Evolutionary conservation across 805 yeast genomes (phyloP), one percentile per base, ranked within the genome.

Genomic region (Peterozyma xylosa): DNA sequence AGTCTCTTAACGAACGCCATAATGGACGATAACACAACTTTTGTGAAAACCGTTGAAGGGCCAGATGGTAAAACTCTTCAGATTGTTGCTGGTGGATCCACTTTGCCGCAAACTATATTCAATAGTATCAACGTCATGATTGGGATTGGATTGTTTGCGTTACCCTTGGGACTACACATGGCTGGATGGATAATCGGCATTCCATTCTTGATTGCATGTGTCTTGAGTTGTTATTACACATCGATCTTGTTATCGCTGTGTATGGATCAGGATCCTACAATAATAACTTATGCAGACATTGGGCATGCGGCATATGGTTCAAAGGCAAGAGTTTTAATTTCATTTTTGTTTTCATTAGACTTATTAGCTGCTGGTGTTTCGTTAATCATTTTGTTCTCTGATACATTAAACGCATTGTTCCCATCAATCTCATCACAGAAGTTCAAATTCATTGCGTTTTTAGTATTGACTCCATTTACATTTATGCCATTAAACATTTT

Each of bases 261-360:
- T 50, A 73, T 88, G 73, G 88, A 82, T 49, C 82, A 88, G 1
- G 93, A 88, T 63, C 81, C 76, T 13, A 81, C 93, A 0, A 64
- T 88, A 42, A 80, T 83, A 70, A 85, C 96, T 0, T 89, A 88
- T 59, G 95, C 96, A 0, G 96, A 89, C 64, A 69, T 89, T 40
- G 95, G 95, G 3, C 82, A 77, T 53, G 86, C 87, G n/a, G 85
- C 90, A 0, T 87, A 82, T 56, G 96, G 96, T 1, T 67, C 83
- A 2, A 68, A 68, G 30, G 95, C 93, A 2, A 74, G 95, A 53
- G 68, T 86, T 3, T 59, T 83, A 33, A 84, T 89, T 30, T 85
- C 95, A 2, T 51, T 80, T 11, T 56, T 88, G 11, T 88, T 89
- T 56, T 81, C 91, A 1, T 52, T 86, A 36, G 96, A 89, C 54